Evolutionary conservation across 352 stramenopile genomes (phyloP), one percentile per base, ranked within the genome.

Genomic region (Pythium oligandrum): DNA sequence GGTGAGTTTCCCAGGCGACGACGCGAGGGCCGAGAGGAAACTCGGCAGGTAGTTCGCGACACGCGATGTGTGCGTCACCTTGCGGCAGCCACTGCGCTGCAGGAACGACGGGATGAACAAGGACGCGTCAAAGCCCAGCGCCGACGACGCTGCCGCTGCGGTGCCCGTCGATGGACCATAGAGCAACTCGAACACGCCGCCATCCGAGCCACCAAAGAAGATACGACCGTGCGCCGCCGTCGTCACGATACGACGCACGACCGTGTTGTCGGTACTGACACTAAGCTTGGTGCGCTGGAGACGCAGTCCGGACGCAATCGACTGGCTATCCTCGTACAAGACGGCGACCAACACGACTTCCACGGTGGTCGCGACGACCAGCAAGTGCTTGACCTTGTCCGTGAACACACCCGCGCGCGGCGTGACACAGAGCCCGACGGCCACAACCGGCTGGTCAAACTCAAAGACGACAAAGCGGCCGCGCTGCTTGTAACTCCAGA

Each of bases 121-220:
- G 17, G 61, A 68, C 37, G 61, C 44, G 39, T 68, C 61, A 8
- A 68, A 47, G 5, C 60, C 60, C 11, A 59, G 37, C 31, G 50
- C 42, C 11, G 47, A 51, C n/a, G n/a, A 37, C 30, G 44, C 36
- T 36, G 30, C 35, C 26, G 38, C 40, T 37, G 34, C 44, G 34
- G 39, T 61, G 17, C 62, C 65, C 4, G 71, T 71, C 34, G 74
- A 63, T 0, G 70, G 65, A 6, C 80, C 77, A 40, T 96, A 96
- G 17, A 93, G 44, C 10, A 96, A 81, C 77, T 98, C 96, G 67
- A 98, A 98, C 7, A 99, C 58, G 51, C 83, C 86, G 50, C 95
- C 95, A 70, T 99, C 96, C 48, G 90, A 96, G 31, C 96, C 96
- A 30, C 92, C 96, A 66, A 99, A 95, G 66, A 99, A 98, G 61